These are phyloP conservation scores for Escallonia rubra DNA, from an alignment of 129 eudicot genomes.

Conservation along the genomic window DNA sequence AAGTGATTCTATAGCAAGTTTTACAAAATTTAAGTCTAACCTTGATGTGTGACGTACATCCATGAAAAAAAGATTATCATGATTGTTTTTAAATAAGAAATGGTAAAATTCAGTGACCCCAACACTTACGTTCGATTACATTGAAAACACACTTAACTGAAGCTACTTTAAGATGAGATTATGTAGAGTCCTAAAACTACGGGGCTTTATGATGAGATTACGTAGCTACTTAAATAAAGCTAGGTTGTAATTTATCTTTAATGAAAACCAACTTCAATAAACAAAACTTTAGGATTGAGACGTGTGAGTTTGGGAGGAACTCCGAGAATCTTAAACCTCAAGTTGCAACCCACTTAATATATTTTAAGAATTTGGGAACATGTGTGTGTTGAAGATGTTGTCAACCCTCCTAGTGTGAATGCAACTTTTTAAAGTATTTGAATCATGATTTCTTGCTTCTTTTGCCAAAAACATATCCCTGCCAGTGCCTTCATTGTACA, in stretches of 20 bases:
- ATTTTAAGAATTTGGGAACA: no score
- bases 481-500: not conserved
- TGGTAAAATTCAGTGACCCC: not conserved
- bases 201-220: no score
- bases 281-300: no score
- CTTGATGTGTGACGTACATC: no score
- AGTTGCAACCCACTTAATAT: not conserved
- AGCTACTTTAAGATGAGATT: not conserved
- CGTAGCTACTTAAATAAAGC: no score
- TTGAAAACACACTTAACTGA: not conserved
- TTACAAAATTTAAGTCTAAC: no score
- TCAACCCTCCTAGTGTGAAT: not conserved
- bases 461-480: not conserved
- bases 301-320: not conserved
- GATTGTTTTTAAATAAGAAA: not conserved
- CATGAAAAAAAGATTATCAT: no score
- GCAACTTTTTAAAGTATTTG: not conserved
- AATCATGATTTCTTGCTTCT: not conserved
- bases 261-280: not conserved
- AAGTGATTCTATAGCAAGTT: no score
- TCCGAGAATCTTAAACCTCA: not conserved
- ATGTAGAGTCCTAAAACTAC: not conserved
- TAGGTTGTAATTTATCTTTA: not conserved
- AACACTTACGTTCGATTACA: not conserved
- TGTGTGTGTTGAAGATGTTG: no score